These are phyloP conservation scores for Claviceps citrina DNA, from an alignment of 2,329 filamentous ascomycete genomes.

Conservation along the genomic window DNA sequence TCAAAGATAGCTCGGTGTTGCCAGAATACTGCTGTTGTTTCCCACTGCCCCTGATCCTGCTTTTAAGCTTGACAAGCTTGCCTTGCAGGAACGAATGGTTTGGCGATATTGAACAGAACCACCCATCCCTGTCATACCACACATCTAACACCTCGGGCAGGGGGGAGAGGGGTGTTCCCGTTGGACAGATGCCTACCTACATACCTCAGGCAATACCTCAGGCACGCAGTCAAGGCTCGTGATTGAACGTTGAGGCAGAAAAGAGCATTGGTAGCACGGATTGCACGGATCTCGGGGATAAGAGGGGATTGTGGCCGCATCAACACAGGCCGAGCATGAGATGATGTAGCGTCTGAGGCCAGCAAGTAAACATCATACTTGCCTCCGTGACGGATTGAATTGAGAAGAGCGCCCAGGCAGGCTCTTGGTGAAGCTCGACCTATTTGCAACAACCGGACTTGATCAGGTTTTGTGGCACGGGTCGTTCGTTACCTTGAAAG, in stretches of 20 bases:
- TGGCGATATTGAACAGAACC: background rate
- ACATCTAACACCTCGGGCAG: too few species aligned
- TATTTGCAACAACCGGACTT: background rate
- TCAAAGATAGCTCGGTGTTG: background rate
- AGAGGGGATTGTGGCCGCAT: background rate
- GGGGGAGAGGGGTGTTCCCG: too few species aligned
- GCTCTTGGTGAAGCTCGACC: background rate
- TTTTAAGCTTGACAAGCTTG: background rate
- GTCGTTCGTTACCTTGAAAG: too few species aligned
- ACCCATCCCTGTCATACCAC: background rate
- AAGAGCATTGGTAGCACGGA: background rate
- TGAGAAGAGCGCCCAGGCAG: background rate
- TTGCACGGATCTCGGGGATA: background rate
- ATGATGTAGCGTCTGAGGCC: background rate
- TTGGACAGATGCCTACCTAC: too few species aligned
- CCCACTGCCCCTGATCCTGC: background rate
- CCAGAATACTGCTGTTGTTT: background rate
- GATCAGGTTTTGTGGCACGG: background rate
- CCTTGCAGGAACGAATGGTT: background rate
- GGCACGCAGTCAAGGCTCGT: too few species aligned
- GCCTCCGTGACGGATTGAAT: background rate
- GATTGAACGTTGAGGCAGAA: background rate
- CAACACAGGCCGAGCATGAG: too few species aligned
- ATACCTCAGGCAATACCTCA: too few species aligned
- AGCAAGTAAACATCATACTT: background rate